phyloP scores from a whole-genome alignment of 441 rosid genomes.

The Populus hybrid region DNA sequence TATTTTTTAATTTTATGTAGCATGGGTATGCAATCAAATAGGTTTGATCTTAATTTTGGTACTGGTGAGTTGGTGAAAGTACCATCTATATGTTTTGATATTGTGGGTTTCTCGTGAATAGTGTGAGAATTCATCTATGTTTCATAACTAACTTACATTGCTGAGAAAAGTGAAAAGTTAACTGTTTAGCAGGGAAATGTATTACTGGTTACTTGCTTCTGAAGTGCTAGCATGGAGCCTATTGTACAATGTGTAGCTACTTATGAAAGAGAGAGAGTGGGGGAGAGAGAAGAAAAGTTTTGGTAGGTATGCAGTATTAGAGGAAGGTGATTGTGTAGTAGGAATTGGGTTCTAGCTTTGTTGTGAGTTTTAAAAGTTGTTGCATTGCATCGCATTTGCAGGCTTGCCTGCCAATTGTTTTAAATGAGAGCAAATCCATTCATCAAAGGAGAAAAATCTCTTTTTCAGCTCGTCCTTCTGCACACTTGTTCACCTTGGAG shows the following conservation, averaged over 20 bases:
- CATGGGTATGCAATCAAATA: not conserved
- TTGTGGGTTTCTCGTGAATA: not conserved
- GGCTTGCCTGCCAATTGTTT: not conserved
- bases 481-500: not conserved
- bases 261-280: too few species aligned
- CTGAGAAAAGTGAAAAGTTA: not conserved
- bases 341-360: not conserved
- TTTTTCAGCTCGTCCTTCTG: too few species aligned
- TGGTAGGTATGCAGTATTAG: too few species aligned
- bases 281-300: too few species aligned
- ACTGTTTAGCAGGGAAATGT: not conserved
- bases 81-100: not conserved
- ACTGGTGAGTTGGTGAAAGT: not conserved
- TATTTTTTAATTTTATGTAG: not conserved
- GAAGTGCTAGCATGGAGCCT: not conserved
- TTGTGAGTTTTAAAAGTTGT: not conserved
- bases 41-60: not conserved
- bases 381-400: not conserved
- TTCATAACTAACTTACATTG: not conserved
- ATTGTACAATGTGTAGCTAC: not conserved
- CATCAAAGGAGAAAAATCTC: not conserved
- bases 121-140: not conserved
- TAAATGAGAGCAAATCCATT: not conserved
- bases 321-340: too few species aligned
- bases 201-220: not conserved